Conservation (phyloP, 2,329 filamentous ascomycete genomes). For the Knoxdaviesia capensis region DNA sequence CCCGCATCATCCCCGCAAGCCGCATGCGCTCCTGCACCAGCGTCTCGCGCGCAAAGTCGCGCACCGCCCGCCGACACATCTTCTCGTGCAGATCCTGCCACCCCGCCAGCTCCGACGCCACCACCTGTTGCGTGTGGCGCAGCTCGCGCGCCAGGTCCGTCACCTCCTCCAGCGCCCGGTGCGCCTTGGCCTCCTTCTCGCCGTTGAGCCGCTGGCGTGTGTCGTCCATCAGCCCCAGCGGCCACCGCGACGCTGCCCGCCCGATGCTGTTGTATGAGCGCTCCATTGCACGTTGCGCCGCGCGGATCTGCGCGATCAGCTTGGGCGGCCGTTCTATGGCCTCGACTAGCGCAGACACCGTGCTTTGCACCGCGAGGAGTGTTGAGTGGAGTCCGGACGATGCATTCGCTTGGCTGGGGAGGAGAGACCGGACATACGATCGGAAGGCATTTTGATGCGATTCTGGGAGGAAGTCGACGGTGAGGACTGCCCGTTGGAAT, state of each 20-base stretch:
- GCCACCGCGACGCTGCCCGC: conserved; percentile 53
- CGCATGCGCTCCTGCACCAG: conserved; percentile 62
- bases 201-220: conserved; percentile 63
- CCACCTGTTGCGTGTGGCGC: conserved; percentile 80
- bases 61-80: conserved; percentile 54
- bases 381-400: conserved; percentile 53
- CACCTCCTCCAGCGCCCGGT: conserved; percentile 48
- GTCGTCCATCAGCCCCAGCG: conserved; percentile 67
- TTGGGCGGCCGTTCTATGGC: conserved; percentile 62
- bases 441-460: conserved; percentile 51
- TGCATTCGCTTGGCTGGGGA: conserved; percentile 52
- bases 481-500: conserved; percentile 28
- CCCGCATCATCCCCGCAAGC: conserved; percentile 62
- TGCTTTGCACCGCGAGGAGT: conserved; percentile 63
- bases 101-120: conserved; percentile 74
- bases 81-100: conserved; percentile 83
- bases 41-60: conserved; percentile 57
- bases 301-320: conserved; percentile 58
- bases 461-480: conserved; percentile 45
- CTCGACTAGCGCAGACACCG: conserved; percentile 60
- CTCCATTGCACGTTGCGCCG: conserved; percentile 56
- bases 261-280: conserved; percentile 56
- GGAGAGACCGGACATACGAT: conserved; percentile 46
- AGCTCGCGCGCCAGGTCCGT: conserved; percentile 62
- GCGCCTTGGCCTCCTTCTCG: conserved; percentile 66